Conservation (phyloP, 257 asterid genomes). For the Henckelia pumila region DNA sequence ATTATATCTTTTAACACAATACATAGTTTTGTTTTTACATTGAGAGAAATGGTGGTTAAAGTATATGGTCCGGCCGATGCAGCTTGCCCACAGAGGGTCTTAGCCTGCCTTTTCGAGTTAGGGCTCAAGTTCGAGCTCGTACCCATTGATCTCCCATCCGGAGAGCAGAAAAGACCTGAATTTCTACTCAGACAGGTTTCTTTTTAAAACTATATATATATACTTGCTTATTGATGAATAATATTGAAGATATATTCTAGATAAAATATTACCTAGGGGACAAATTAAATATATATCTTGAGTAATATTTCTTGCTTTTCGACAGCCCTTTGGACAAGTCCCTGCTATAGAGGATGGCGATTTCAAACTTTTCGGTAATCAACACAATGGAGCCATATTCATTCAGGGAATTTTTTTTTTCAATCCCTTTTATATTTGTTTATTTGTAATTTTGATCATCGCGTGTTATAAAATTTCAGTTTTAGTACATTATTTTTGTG, state of each 20-base stretch:
- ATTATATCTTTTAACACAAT: not conserved
- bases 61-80: slow-evolving; percentile 63
- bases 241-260: no score
- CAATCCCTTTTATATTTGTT: no score
- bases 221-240: not conserved
- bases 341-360: slow-evolving; percentile 81
- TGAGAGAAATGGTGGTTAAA: slow-evolving; percentile 57
- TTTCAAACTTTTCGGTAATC: slow-evolving; percentile 77
- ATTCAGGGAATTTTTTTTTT: no score
- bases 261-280: no score
- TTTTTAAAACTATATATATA: not conserved
- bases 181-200: slow-evolving; percentile 55
- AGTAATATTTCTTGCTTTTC: not conserved
- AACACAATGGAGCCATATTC: not conserved
- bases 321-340: slow-evolving; percentile 92
- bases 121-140: slow-evolving; percentile 56
- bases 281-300: no score
- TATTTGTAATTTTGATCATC: no score
- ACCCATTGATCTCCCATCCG: slow-evolving; percentile 48
- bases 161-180: slow-evolving; percentile 55
- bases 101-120: slow-evolving; percentile 59
- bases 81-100: slow-evolving; percentile 77
- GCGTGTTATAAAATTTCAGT: no score
- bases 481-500: no score
- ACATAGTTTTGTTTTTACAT: no score